Evolutionary conservation across 192 early-diverging fungal species (phyloP).

Genomic region (Rhizophagus clarus): DNA sequence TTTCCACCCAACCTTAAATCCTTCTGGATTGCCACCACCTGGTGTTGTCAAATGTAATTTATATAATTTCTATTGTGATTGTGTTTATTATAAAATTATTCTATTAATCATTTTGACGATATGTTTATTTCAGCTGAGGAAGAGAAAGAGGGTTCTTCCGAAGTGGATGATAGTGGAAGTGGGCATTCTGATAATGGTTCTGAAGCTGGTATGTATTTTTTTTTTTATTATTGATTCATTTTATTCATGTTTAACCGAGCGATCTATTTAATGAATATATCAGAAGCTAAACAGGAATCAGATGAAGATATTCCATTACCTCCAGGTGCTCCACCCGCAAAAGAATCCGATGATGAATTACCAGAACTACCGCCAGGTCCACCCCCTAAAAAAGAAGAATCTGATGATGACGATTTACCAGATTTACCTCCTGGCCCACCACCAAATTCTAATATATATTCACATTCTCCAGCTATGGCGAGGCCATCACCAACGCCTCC

Average conservation of each 20-base stretch:
- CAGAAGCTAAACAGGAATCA: conserved; percentile 19
- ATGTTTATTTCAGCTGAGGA: not conserved
- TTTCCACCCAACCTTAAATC: conserved; percentile 31
- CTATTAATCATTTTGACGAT: too few relatives aligned
- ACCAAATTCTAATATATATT: not conserved
- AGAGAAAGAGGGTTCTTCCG: not conserved
- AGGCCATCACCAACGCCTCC: not conserved
- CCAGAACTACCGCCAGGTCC: conserved; percentile 30
- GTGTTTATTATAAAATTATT: not conserved
- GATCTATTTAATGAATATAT: not conserved
- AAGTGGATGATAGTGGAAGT: conserved; percentile 12
- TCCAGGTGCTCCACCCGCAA: conserved; percentile 11
- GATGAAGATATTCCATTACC: conserved; percentile 33
- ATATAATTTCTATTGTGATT: not conserved
- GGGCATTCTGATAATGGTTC: conserved; percentile 7
- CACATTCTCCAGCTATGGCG: not conserved
- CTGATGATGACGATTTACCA: conserved; percentile 28
- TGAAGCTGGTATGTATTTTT: not conserved
- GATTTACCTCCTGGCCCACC: conserved; percentile 34
- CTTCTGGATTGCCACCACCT: conserved; percentile 19
- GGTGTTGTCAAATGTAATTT: not conserved
- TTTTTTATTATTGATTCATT: not conserved
- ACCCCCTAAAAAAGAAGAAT: conserved; percentile 15
- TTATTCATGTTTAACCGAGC: not conserved
- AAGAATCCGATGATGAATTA: conserved; percentile 23